Evolutionary conservation across 1,284 basidiomycete species (phyloP).

Genomic region (Marasmius sp.): DNA sequence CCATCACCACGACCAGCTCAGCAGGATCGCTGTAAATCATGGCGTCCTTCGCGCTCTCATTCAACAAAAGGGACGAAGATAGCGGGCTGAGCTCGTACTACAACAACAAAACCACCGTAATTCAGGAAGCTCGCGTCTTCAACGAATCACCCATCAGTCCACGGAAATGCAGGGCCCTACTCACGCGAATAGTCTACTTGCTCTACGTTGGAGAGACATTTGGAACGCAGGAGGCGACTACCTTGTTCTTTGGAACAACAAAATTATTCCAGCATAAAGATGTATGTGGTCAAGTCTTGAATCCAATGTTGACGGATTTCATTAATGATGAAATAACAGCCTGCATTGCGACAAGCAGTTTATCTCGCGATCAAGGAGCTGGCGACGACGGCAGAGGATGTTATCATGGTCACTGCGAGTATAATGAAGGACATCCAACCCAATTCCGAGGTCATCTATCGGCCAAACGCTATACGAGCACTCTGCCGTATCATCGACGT

Average conservation of each 20-base stretch:
- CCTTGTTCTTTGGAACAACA: slow-evolving; percentile 97
- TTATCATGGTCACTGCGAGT: slow-evolving; percentile 99
- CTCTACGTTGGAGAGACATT: slow-evolving; percentile 97
- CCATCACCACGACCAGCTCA: slow-evolving; percentile 13
- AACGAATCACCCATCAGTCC: slow-evolving; percentile 99
- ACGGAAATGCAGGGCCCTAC: slow-evolving; percentile 92
- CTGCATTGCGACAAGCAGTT: slow-evolving; percentile 95
- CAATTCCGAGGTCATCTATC: slow-evolving; percentile 97
- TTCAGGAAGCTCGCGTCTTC: slow-evolving; percentile 98
- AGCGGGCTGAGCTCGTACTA: slow-evolving; percentile 83
- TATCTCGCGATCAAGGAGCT: slow-evolving; percentile 99
- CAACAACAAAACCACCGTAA: slow-evolving; percentile 94
- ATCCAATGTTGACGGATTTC: slow-evolving; percentile 5
- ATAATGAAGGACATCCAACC: slow-evolving; percentile 99
- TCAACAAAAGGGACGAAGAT: slow-evolving; percentile 94
- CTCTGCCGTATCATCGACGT: slow-evolving; percentile 97
- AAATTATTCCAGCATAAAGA: slow-evolving; percentile 99
- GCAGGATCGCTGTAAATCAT: slow-evolving; percentile 7
- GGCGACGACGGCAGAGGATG: slow-evolving; percentile 94
- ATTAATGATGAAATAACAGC: slow-evolving; percentile 45
- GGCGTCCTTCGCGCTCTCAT: slow-evolving; percentile 60
- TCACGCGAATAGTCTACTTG: slow-evolving; percentile 96
- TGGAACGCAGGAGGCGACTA: slow-evolving; percentile 94
- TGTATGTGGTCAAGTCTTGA: slow-evolving; percentile 43
- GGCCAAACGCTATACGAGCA: slow-evolving; percentile 96